Evolutionary conservation across 2,329 filamentous ascomycete genomes (phyloP).

Genomic region (Ophiognomonia clavigignenti-juglandacearum): DNA sequence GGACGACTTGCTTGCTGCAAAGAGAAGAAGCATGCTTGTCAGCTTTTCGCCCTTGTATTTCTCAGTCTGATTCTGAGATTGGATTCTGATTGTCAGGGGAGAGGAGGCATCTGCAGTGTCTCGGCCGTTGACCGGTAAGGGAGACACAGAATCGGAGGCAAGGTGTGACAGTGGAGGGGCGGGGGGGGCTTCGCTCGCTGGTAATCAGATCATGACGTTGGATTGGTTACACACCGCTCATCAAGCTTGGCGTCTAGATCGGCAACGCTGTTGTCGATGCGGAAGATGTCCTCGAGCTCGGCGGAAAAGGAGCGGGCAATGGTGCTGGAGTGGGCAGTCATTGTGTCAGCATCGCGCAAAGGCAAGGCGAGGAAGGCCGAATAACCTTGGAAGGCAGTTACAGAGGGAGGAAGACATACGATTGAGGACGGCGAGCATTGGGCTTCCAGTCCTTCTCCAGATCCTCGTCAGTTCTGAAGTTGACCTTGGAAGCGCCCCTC

Average conservation of each 20-base stretch:
- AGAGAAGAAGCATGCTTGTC: slow-evolving; percentile 5
- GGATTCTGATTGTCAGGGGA: background rate
- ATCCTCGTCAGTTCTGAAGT: slow-evolving; percentile 55
- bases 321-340: slow-evolving; percentile 52
- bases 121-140: background rate
- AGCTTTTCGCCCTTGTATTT: background rate
- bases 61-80: background rate
- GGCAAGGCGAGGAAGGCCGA: slow-evolving; percentile 38
- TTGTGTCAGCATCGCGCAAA: background rate
- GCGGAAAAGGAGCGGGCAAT: slow-evolving; percentile 83
- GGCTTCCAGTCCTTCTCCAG: slow-evolving; percentile 77
- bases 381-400: slow-evolving; percentile 49
- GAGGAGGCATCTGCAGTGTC: background rate
- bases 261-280: slow-evolving; percentile 73
- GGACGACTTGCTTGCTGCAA: slow-evolving; percentile 74
- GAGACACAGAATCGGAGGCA: background rate
- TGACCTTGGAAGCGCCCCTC: slow-evolving; percentile 1
- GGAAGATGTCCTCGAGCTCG: slow-evolving; percentile 84
- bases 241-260: slow-evolving; percentile 60
- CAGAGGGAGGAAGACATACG: slow-evolving; percentile 55
- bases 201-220: background rate
- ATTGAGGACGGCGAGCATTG: slow-evolving; percentile 72
- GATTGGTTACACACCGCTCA: slow-evolving; percentile 62
- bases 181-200: slow-evolving; percentile 2
- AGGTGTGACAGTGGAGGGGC: background rate